Evolutionary conservation across 2,329 filamentous ascomycete species (phyloP), one percentile per base, ranked within the genome.

Genomic region (Pseudogymnoascus sp.): DNA sequence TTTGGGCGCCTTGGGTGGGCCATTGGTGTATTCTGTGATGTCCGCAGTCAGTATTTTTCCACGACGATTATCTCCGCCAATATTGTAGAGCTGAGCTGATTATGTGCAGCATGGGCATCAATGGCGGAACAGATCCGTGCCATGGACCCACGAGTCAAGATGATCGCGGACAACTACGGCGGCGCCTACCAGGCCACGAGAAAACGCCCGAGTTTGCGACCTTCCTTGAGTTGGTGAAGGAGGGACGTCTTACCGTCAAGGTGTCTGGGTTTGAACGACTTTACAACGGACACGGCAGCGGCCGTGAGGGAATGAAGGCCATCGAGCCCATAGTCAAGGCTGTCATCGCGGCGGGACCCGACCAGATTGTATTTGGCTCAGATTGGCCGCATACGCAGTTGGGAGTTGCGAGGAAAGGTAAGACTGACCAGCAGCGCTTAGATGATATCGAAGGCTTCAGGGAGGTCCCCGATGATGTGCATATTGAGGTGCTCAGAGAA

Each of bases 331-430:
- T 66, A 12, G 67, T 64, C 28, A 68, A 67, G 43, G 63, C 63
- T 11, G 59, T 69, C 9, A 63, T 66, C 14, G 67, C 23, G 1
- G 65, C 67, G 2, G 65, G 65, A 8, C 67, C 67, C 4, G 64
- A 69, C 35, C 65, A 64, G 58, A 65, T 69, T 40, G 33, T 69
- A 5, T 69, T 66, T 31, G 67, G 67, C 18, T 66, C 67, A 61
- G 67, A 69, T 37, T 69, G 67, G 67, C 67, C 67, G 4, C 67
- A 69, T 60, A 68, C 67, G 11, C 65, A 68, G 38, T 64, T 67
- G 4, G 67, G 67, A 4, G 64, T 67, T 1, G 61, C 65, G 5
- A 60, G 66, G 5, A 66, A 68, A 41, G 65, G 67, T 3, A 67
- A 66, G 62, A 65, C 65, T 5, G 67, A 66, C 31, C 64, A 68